Conservation (phyloP, 208 protist genomes). For the Phytomonas sp. region DNA sequence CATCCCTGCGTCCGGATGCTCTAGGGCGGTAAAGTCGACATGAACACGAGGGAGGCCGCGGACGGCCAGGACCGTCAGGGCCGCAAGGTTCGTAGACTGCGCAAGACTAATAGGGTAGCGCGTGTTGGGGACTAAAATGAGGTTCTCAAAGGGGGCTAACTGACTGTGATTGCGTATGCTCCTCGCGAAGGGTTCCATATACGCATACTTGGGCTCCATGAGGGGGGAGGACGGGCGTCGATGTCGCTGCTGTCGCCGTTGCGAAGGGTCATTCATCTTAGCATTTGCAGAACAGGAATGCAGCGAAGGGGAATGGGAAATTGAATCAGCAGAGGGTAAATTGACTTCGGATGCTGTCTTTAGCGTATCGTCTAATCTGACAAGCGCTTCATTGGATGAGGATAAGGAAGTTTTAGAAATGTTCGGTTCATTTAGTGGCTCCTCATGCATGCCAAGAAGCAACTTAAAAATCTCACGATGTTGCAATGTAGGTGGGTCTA, state of each 20-base stretch:
- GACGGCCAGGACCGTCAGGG: constrained; percentile 63
- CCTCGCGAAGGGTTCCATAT: constrained; percentile 58
- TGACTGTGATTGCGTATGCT: constrained; percentile 57
- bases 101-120: constrained; percentile 67
- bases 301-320: background rate
- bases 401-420: background rate
- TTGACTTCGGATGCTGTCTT: background rate
- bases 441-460: constrained; percentile 47
- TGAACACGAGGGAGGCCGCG: constrained; percentile 66
- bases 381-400: background rate
- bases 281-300: background rate
- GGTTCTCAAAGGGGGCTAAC: constrained; percentile 71
- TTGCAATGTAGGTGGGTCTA: constrained; percentile 81
- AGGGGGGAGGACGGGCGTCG: background rate
- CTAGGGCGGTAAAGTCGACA: constrained; percentile 82
- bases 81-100: constrained; percentile 76
- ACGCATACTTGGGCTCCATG: constrained; percentile 25
- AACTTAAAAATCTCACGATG: constrained; percentile 76
- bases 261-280: background rate
- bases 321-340: background rate
- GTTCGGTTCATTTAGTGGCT: background rate
- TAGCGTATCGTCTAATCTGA: background rate
- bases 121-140: constrained; percentile 85
- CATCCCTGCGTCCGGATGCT: constrained; percentile 84
- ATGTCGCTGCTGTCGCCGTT: background rate